Conservation (phyloP, 345 rosid species). For the Durio zibethinus region DNA sequence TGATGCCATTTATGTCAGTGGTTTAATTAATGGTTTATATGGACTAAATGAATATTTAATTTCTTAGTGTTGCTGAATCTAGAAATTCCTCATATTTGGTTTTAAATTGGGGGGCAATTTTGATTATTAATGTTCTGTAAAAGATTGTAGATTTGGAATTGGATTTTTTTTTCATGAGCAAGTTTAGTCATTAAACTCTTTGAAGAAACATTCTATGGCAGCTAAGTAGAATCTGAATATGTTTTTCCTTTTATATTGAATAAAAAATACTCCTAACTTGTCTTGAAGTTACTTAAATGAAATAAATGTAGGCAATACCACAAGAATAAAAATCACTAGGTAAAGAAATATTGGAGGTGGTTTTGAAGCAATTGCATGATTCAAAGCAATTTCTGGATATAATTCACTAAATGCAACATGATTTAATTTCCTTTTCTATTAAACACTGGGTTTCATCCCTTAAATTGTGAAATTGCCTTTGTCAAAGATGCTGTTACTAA, state of each 20-base stretch:
- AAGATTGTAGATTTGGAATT: background rate
- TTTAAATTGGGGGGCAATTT: background rate
- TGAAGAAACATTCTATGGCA: background rate
- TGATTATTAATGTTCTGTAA: background rate
- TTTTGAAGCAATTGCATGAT: background rate
- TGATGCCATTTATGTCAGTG: background rate
- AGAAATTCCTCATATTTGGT: background rate
- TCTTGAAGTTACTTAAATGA: background rate
- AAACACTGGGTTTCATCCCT: background rate
- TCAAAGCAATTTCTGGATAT: background rate
- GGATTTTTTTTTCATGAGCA: background rate
- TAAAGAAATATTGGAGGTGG: background rate
- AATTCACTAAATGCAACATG: background rate
- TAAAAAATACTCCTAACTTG: background rate
- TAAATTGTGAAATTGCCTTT: background rate
- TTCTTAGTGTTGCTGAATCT: background rate
- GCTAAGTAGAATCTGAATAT: background rate
- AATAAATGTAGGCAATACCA: background rate
- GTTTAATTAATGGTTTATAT: background rate
- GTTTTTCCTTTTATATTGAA: background rate
- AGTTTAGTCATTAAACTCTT: background rate
- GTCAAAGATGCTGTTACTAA: background rate
- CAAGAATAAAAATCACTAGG: background rate
- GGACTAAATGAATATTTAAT: background rate
- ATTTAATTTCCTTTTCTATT: background rate